phyloP scores from a whole-genome alignment of 176 grass and related monocot species.

The Dactylis glomerata region DNA sequence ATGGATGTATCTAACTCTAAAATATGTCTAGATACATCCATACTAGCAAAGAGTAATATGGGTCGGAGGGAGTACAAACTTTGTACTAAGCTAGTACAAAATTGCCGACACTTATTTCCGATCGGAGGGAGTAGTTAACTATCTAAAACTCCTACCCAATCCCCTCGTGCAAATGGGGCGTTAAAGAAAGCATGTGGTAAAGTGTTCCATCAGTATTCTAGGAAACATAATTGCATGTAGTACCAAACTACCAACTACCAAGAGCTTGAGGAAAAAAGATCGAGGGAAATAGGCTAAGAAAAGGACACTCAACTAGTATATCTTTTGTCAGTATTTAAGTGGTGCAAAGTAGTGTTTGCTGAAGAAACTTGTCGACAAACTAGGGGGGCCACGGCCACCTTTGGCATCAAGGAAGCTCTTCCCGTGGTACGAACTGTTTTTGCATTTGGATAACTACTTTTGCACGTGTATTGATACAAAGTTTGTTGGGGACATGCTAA shows the following conservation, averaged over 20 bases:
- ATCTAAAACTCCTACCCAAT: background rate
- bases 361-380: background rate
- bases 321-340: background rate
- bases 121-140: too few species aligned
- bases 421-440: conserved; percentile 8
- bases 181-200: background rate
- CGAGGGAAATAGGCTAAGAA: background rate
- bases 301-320: background rate
- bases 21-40: too few species aligned
- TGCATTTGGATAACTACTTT: conserved; percentile 20
- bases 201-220: background rate
- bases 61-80: too few species aligned
- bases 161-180: background rate
- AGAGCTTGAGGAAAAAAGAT: background rate
- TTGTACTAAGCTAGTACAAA: too few species aligned
- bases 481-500: conserved; percentile 25
- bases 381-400: background rate
- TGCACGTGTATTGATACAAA: conserved; percentile 18
- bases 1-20: too few species aligned
- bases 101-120: too few species aligned
- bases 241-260: background rate
- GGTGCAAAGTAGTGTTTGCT: background rate
- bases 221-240: background rate
- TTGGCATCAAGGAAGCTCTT: background rate
- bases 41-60: too few species aligned